phyloP scores from a whole-genome alignment of 768 basidiomycete species.

The Collybia nuda region DNA sequence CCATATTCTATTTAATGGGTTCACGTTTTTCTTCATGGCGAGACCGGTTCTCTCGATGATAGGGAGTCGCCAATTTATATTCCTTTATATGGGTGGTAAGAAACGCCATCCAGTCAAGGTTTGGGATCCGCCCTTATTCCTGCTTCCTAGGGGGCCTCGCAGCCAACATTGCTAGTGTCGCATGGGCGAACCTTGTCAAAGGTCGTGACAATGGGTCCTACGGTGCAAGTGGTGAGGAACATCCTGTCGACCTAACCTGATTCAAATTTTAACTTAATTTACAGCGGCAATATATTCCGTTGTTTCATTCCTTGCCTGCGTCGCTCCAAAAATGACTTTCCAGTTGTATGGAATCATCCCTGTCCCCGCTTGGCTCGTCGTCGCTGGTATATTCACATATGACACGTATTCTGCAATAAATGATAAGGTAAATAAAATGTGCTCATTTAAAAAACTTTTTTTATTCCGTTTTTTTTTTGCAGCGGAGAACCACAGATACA shows the following conservation, averaged over 20 bases:
- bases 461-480: background rate
- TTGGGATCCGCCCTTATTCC: constrained; percentile 1
- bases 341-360: constrained; percentile 76
- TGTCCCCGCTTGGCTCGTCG: constrained; percentile 75
- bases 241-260: constrained; percentile 2
- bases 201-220: constrained; percentile 39
- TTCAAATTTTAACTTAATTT: background rate
- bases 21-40: constrained; percentile 79
- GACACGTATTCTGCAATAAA: constrained; percentile 50
- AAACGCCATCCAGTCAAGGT: constrained; percentile 5
- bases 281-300: constrained; percentile 71
- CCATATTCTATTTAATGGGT: constrained; percentile 76
- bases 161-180: constrained; percentile 48
- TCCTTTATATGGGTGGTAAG: constrained; percentile 73
- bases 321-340: constrained; percentile 65
- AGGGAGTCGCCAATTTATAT: constrained; percentile 65
- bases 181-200: constrained; percentile 44
- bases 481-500: constrained; percentile 57
- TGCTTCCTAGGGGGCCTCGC: constrained; percentile 53
- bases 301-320: constrained; percentile 71
- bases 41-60: constrained; percentile 59
- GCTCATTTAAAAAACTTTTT: background rate
- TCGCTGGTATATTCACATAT: constrained; percentile 64
- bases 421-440: constrained; percentile 30
- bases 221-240: constrained; percentile 72